Percentiles rank a stretch among this genome's conserved stretches.
Conservation (phyloP, 2,329 filamentous ascomycete genomes). For the Fusarium denticulatum region DNA sequence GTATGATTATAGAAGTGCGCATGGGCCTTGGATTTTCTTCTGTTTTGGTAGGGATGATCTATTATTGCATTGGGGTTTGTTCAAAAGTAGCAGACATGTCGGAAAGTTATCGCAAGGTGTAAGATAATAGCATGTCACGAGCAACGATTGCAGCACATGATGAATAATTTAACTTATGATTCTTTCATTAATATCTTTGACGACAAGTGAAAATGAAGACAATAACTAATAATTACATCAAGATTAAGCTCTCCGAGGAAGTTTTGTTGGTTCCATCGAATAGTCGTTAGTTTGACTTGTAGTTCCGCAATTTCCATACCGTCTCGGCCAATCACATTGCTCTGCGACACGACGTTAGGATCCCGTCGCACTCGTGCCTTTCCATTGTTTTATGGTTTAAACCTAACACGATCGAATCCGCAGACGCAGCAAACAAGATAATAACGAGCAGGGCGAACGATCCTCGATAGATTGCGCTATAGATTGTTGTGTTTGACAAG, state of each 20-base stretch:
- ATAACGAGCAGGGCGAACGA: background rate
- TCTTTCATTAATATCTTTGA: background rate
- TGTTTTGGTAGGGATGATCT: conserved; percentile 18
- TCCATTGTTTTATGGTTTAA: conserved; percentile 31
- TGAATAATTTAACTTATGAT: conserved; percentile 7
- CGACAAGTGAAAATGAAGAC: background rate
- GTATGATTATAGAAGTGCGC: conserved; percentile 26
- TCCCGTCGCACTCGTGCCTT: conserved; percentile 40
- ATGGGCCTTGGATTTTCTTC: conserved; percentile 25
- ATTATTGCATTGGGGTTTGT: conserved; percentile 22
- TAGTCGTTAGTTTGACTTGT: conserved; percentile 13
- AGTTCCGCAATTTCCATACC: conserved; percentile 26
- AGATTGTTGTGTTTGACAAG: background rate
- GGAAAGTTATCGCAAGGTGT: conserved; percentile 15
- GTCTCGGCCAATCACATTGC: conserved; percentile 33
- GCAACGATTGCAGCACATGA: conserved; percentile 25
- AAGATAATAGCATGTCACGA: conserved; percentile 36
- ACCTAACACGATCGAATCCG: conserved; percentile 24
- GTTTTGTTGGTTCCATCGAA: conserved; percentile 1
- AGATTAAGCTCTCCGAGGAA: background rate
- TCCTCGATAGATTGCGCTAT: background rate
- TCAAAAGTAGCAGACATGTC: conserved; percentile 32
- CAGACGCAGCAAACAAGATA: conserved; percentile 9
- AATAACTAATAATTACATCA: background rate
- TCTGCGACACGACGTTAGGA: conserved; percentile 38